Evolutionary conservation across 306 rosid genomes (phyloP).

Genomic region (Cucumis cinereus): DNA sequence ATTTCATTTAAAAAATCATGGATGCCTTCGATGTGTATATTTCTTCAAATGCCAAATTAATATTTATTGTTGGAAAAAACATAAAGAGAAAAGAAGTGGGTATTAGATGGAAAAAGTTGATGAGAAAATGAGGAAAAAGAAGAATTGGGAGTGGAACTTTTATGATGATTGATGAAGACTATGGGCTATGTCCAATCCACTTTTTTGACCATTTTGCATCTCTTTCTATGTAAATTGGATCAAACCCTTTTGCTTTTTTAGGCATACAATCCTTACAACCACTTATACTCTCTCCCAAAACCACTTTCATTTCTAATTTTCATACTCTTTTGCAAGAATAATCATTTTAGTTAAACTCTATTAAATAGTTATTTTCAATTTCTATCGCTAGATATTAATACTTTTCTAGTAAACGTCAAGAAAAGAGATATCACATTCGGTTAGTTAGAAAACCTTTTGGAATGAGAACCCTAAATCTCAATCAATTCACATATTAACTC

Average conservation of each 20-base stretch:
- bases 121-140: not conserved
- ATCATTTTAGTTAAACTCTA: not conserved
- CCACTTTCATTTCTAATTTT: not conserved
- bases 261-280: not conserved
- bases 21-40: no score
- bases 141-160: constrained; percentile 13
- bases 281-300: not conserved
- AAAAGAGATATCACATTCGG: no score
- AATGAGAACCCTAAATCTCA: no score
- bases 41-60: no score
- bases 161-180: constrained; percentile 16
- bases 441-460: no score
- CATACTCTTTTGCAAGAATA: not conserved
- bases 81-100: not conserved
- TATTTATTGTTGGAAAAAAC: not conserved
- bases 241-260: constrained; percentile 1
- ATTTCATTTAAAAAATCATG: no score
- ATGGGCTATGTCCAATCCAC: constrained; percentile 14
- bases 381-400: not conserved
- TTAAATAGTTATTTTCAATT: not conserved
- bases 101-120: not conserved
- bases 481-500: no score
- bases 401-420: no score
- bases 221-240: not conserved
- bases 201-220: constrained; percentile 28